These are phyloP conservation scores for Secale cereale DNA, from an alignment of 176 grass and related monocot genomes.

Conservation along the genomic window DNA sequence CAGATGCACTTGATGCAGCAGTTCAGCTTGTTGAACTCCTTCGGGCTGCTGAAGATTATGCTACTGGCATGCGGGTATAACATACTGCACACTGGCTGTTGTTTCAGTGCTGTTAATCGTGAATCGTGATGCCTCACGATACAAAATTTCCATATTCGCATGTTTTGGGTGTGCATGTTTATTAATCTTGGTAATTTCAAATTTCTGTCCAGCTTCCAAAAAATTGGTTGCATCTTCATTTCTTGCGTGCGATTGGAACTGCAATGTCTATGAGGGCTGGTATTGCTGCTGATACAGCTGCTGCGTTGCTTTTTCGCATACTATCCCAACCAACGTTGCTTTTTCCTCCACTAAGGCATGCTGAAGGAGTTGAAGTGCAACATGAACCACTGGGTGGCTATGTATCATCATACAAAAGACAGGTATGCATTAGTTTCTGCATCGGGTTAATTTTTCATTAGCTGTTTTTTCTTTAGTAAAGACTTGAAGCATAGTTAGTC, in stretches of 20 bases:
- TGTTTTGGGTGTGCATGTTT: conserved; percentile 5
- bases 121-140: conserved; percentile 9
- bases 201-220: conserved; percentile 71
- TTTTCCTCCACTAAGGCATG: conserved; percentile 91
- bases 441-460: conserved; percentile 9
- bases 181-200: conserved; percentile 17
- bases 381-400: conserved; percentile 84
- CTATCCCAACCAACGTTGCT: conserved; percentile 92
- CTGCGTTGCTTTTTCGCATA: conserved; percentile 96
- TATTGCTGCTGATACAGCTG: conserved; percentile 90
- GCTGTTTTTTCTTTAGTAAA: background rate
- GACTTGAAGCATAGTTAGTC: conserved; percentile 2
- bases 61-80: conserved; percentile 76
- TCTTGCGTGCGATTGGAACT: conserved; percentile 89
- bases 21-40: conserved; percentile 99
- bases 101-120: conserved; percentile 12
- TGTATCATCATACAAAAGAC: conserved; percentile 90
- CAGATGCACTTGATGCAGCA: conserved; percentile 97
- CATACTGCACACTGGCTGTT: conserved; percentile 1
- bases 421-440: conserved; percentile 60
- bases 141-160: background rate
- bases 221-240: conserved; percentile 99
- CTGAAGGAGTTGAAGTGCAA: conserved; percentile 85
- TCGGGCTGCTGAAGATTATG: conserved; percentile 96
- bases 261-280: conserved; percentile 99